phyloP scores from a whole-genome alignment of 139 green algal genomes.

The Trebouxia sp. region DNA sequence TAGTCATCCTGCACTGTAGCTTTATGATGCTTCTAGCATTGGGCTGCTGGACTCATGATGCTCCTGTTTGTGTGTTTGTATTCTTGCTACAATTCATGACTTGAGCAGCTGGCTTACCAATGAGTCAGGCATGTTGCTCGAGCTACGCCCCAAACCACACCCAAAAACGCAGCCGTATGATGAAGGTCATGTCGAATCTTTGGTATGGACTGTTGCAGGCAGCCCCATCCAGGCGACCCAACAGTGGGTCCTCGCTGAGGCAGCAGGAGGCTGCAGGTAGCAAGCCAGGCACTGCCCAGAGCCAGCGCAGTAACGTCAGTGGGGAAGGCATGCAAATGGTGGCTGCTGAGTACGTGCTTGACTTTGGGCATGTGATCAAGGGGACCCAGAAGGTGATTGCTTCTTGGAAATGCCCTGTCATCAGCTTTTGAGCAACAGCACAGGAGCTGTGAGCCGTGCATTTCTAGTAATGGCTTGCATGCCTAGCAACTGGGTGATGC shows the following conservation, averaged over 20 bases:
- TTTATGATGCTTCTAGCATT: neutral
- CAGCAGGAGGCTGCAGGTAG: neutral
- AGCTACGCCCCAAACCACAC: too few relatives aligned
- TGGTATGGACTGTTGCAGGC: neutral
- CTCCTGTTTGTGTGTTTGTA: too few relatives aligned
- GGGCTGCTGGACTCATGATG: too few relatives aligned
- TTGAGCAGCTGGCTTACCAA: too few relatives aligned
- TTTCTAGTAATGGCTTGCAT: neutral
- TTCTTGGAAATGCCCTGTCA: neutral
- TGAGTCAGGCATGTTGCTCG: too few relatives aligned
- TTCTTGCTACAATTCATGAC: too few relatives aligned
- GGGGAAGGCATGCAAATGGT: constrained; percentile 17
- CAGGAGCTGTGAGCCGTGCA: neutral
- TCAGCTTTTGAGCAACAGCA: neutral
- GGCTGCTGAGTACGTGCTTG: constrained; percentile 67
- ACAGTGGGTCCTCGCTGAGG: neutral
- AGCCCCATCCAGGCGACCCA: neutral
- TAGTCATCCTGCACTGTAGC: neutral
- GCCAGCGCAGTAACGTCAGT: neutral
- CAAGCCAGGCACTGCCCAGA: constrained; percentile 15
- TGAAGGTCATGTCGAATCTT: too few relatives aligned
- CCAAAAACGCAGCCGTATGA: too few relatives aligned
- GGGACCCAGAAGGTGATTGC: constrained; percentile 50
- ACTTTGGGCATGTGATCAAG: constrained; percentile 81
- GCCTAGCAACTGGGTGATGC: neutral